Conservation (phyloP, 2,329 filamentous ascomycete genomes). For the Microsporum ferrugineum region DNA sequence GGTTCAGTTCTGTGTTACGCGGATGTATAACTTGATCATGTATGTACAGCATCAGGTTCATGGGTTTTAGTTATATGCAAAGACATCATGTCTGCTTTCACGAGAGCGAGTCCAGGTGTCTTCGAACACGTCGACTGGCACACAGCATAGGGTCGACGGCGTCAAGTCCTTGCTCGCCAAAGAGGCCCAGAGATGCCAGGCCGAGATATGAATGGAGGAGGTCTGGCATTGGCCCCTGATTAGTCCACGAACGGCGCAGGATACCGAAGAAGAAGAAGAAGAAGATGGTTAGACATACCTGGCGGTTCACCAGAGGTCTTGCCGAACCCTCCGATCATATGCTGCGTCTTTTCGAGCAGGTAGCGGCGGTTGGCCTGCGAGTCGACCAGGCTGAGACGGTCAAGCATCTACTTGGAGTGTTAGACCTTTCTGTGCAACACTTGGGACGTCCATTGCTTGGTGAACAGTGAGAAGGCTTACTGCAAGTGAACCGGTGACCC, state of each 20-base stretch:
- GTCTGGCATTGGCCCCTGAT: conserved; percentile 33
- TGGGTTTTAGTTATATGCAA: too few species aligned
- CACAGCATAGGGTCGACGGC: conserved; percentile 65
- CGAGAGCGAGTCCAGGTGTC: conserved; percentile 30
- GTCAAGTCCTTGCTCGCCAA: conserved; percentile 59
- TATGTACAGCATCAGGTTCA: too few species aligned
- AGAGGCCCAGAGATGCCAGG: conserved; percentile 63
- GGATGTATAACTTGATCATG: not conserved
- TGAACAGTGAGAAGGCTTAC: conserved; percentile 23
- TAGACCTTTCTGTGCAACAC: conserved; percentile 8
- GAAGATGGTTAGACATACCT: conserved; percentile 37
- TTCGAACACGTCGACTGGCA: conserved; percentile 46
- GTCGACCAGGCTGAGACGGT: conserved; percentile 48
- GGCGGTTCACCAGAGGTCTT: conserved; percentile 58
- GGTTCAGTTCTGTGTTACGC: not conserved
- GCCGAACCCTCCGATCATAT: conserved; percentile 71
- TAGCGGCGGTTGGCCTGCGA: conserved; percentile 56
- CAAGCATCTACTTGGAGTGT: conserved; percentile 42
- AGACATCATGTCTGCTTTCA: conserved; percentile 23
- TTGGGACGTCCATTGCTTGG: not conserved
- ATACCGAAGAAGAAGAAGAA: conserved; percentile 36
- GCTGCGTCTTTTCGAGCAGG: conserved; percentile 74
- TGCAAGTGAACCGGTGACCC: conserved; percentile 59
- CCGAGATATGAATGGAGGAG: conserved; percentile 86
- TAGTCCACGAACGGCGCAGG: not conserved